Percentiles rank a stretch among this genome's conserved stretches.
phyloP scores from a whole-genome alignment of 768 basidiomycete genomes.

The Gymnopilus junonius region DNA sequence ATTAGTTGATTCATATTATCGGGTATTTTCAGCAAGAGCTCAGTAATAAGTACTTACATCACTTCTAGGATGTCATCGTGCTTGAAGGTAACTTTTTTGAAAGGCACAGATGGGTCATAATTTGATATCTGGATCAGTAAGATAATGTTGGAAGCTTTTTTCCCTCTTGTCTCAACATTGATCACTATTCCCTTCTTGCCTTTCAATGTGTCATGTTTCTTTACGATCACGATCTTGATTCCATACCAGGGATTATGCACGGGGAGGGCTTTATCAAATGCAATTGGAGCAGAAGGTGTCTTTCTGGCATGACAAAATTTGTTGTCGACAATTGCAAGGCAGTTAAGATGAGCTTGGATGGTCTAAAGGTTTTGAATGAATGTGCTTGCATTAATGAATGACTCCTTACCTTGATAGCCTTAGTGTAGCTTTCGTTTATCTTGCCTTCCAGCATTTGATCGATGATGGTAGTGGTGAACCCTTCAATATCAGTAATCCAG shows the following conservation, averaged over 20 bases:
- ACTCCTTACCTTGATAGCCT: too few relatives aligned
- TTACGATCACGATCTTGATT: conserved; percentile 2
- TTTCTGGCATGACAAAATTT: background rate
- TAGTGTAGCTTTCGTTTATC: too few relatives aligned
- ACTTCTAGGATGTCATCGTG: conserved; percentile 10
- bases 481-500: background rate
- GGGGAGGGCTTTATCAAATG: background rate
- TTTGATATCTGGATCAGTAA: conserved; percentile 1
- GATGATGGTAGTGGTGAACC: background rate
- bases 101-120: background rate
- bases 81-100: conserved; percentile 6
- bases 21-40: background rate
- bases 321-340: background rate
- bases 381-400: too few relatives aligned
- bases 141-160: background rate
- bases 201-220: conserved; percentile 4
- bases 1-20: background rate
- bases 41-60: background rate
- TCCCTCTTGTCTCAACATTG: conserved; percentile 3
- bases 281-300: background rate
- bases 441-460: background rate
- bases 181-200: conserved; percentile 5
- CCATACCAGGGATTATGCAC: background rate
- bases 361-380: too few relatives aligned
- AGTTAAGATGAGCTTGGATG: too few relatives aligned